These are phyloP conservation scores for Penicillium silybi DNA, from an alignment of 495 filamentous ascomycete species.

Conservation along the genomic window DNA sequence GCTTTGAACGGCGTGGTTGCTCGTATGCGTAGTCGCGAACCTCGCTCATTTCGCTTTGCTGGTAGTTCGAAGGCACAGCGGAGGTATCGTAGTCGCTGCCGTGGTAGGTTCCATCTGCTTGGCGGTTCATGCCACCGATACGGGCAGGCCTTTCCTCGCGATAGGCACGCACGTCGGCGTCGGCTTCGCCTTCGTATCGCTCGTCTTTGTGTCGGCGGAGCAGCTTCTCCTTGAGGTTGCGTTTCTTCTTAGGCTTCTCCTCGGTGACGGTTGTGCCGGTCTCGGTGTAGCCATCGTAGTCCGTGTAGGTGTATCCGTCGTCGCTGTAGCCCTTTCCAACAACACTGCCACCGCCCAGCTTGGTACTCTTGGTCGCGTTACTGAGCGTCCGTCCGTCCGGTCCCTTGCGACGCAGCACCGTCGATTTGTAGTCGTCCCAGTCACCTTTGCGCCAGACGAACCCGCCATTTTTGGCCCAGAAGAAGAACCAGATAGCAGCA, in stretches of 20 bases:
- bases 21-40: conserved; percentile 46
- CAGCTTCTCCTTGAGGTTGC: conserved; percentile 36
- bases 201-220: conserved; percentile 39
- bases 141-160: conserved; percentile 77
- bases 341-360: conserved; percentile 74
- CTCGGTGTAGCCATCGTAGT: conserved; percentile 32
- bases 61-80: conserved; percentile 45
- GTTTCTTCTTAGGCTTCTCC: conserved; percentile 38
- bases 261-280: conserved; percentile 39
- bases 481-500: conserved; percentile 91
- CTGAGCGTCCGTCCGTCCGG: conserved; percentile 79
- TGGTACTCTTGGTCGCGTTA: conserved; percentile 75
- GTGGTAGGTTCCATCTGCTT: conserved; percentile 68
- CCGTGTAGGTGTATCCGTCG: conserved; percentile 49
- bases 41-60: conserved; percentile 50
- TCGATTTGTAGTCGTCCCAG: conserved; percentile 98
- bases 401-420: conserved; percentile 87
- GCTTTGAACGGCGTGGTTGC: conserved; percentile 13
- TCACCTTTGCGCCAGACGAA: conserved; percentile 80
- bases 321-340: conserved; percentile 62
- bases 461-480: conserved; percentile 94
- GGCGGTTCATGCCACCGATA: conserved; percentile 80
- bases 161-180: conserved; percentile 75
- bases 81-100: conserved; percentile 57
- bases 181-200: conserved; percentile 54